Base-by-base conservation (phyloP, 1,139 yeast genomes). In the Yamadazyma trypodendri region DNA sequence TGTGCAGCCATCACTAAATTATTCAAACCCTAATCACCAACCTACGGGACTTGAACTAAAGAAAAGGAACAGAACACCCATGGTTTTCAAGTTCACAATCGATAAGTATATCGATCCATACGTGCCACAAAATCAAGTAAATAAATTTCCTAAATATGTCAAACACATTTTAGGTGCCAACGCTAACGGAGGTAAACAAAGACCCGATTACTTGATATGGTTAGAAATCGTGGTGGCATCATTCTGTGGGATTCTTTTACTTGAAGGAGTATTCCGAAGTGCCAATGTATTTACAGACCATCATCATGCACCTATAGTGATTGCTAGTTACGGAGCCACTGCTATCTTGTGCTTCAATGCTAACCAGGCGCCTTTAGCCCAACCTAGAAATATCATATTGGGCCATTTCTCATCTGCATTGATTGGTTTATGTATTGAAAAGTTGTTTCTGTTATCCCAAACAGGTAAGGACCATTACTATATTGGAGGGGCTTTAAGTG, bases 271-370 rank as follows among this genome's bases (percentile, higher is more conserved):
- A 0, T 77, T 77, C 54, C 65, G 61, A 45, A 56, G 56, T 36
- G 72, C 73, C 45, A 61, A 70, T 1, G 71, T 68, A 1, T 79
- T 79, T 50, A 51, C 61, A 5, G 37, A 45, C 13, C 67, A 69
- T 47, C 61, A 66, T 40, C 56, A 66, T 42, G 75, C 79, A 0
- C 83, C 84, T 0, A 58, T 66, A n/a, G 63, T 81, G 7, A 64
- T 81, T 25, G 87, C 88, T 2, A 69, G 78, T 45, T 78, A 73
- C 48, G 87, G 85, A 10, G 89, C 89, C 1, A 64, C 82, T 1
- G 84, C 87, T 2, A 75, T 82, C 28, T 61, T 82, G 16, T 64
- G 80, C 34, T 82, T 76, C 57, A 81, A 81, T 51, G 75, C 79
- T 0, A 61, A 65, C 13, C 70, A 58, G 32, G 75, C 75, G 0